A percentile compares a stretch with the other conserved stretches of the same genome.
These are phyloP conservation scores for Nicotiana tabacum DNA, from an alignment of 257 asterid genomes.

Conservation along the genomic window DNA sequence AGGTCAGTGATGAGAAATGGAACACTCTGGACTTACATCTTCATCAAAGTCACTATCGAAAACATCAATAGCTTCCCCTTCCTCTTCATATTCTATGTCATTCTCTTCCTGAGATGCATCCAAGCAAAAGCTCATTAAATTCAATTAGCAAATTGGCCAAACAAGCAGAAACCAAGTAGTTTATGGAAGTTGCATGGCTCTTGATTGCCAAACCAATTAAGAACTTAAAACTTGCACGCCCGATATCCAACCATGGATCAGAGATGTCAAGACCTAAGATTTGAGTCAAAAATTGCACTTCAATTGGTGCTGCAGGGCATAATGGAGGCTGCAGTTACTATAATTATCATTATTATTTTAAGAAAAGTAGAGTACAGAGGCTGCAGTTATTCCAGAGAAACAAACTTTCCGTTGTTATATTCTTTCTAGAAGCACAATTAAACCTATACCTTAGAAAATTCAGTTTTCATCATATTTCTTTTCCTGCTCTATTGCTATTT, in stretches of 20 bases:
- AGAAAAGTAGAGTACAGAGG: not conserved
- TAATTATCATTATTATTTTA: not conserved
- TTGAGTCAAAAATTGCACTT: not conserved
- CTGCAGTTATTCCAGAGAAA: not conserved
- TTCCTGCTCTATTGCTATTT: not conserved
- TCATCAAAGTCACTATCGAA: conserved; percentile 96
- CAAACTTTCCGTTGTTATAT: not conserved
- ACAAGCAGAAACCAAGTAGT: not conserved
- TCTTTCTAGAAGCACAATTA: not conserved
- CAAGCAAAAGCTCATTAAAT: conserved; percentile 1
- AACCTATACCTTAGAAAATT: not conserved
- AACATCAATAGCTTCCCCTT: conserved; percentile 76
- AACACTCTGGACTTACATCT: conserved; percentile 58
- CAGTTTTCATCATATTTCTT: not conserved
- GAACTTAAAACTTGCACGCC: not conserved
- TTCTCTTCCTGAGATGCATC: conserved; percentile 62
- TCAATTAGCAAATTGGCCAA: not conserved
- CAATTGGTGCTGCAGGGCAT: not conserved
- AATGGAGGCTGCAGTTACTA: not conserved
- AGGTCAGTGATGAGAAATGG: conserved; percentile 6
- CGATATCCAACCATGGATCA: not conserved
- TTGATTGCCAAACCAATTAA: not conserved
- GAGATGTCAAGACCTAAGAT: not conserved
- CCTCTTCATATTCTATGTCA: conserved; percentile 75
- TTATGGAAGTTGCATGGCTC: not conserved